phyloP scores from a whole-genome alignment of 495 filamentous ascomycete species.

The Annulohypoxylon maeteangense region DNA sequence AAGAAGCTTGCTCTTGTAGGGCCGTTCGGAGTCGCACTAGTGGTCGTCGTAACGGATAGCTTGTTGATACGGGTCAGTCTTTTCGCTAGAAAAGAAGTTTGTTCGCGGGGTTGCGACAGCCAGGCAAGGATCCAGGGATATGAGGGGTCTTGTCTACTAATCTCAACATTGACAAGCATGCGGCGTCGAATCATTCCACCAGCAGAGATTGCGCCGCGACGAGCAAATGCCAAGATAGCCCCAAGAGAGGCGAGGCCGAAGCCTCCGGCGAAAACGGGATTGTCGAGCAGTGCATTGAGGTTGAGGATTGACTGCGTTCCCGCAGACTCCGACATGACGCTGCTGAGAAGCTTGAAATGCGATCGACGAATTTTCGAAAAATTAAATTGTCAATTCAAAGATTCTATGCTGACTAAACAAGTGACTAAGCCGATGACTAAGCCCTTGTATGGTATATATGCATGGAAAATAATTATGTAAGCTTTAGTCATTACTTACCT shows the following conservation, averaged over 20 bases:
- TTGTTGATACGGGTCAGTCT: slow-evolving; percentile 62
- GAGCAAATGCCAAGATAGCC: slow-evolving; percentile 77
- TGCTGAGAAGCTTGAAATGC: slow-evolving; percentile 16
- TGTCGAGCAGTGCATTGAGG: slow-evolving; percentile 64
- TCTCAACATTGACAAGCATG: slow-evolving; percentile 94
- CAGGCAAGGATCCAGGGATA: slow-evolving; percentile 95
- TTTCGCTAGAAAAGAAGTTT: slow-evolving; percentile 56
- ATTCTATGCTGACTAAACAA: slow-evolving; percentile 19
- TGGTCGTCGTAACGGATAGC: slow-evolving; percentile 60
- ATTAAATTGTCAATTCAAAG: neutral
- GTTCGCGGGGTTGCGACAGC: slow-evolving; percentile 83
- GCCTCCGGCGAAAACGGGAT: slow-evolving; percentile 69
- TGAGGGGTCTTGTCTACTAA: slow-evolving; percentile 89
- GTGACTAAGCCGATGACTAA: neutral
- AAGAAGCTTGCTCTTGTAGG: slow-evolving; percentile 81
- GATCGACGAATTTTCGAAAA: slow-evolving; percentile 18
- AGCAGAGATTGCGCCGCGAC: slow-evolving; percentile 74
- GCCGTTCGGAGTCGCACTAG: slow-evolving; percentile 70
- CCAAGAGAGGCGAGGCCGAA: slow-evolving; percentile 90
- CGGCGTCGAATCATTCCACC: slow-evolving; percentile 79
- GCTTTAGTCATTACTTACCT: too few relatives aligned
- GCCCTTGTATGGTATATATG: too few relatives aligned
- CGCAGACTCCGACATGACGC: slow-evolving; percentile 46
- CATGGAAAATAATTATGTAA: too few relatives aligned
- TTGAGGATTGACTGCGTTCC: slow-evolving; percentile 47